A percentile compares a stretch with the other conserved stretches of the same genome.
Conservation (phyloP, 768 basidiomycete species). For the Hygrophoropsis aurantiaca region DNA sequence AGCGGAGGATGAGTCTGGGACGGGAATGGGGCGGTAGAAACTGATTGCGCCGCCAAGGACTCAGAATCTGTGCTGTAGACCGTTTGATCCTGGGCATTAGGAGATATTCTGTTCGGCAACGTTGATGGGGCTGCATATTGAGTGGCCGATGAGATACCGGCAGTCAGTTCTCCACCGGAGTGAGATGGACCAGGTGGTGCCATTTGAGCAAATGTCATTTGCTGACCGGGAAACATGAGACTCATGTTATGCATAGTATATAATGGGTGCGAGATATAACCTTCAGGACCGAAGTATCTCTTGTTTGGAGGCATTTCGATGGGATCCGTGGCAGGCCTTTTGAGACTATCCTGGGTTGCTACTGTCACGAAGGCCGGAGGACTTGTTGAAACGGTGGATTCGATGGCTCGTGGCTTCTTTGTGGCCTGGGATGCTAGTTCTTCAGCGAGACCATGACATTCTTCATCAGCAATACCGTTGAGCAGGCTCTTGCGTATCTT, state of each 20-base stretch:
- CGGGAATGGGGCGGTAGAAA: constrained; percentile 33
- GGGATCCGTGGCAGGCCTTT: constrained; percentile 22
- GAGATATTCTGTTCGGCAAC: background rate
- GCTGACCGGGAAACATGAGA: constrained; percentile 24
- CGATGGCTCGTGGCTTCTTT: constrained; percentile 14
- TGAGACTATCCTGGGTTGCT: constrained; percentile 15
- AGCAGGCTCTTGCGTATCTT: constrained; percentile 58
- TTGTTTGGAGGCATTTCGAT: constrained; percentile 26
- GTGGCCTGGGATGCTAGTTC: constrained; percentile 51
- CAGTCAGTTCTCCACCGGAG: constrained; percentile 10
- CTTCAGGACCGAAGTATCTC: constrained; percentile 26
- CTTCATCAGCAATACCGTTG: constrained; percentile 53
- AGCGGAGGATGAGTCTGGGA: constrained; percentile 62
- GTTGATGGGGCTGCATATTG: constrained; percentile 14
- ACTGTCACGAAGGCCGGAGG: constrained; percentile 6
- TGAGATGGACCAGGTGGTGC: constrained; percentile 18
- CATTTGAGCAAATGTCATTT: constrained; percentile 25
- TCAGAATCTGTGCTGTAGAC: constrained; percentile 10
- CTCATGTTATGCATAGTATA: constrained; percentile 16
- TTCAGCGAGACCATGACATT: constrained; percentile 55
- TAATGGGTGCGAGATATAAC: constrained; percentile 23
- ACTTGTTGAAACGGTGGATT: constrained; percentile 1
- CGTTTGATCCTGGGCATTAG: constrained; percentile 16
- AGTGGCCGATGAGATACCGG: constrained; percentile 14
- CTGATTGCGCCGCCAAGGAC: constrained; percentile 16